Conservation (phyloP, 2,329 filamentous ascomycete species). For the Furcasterigmium sp. region DNA sequence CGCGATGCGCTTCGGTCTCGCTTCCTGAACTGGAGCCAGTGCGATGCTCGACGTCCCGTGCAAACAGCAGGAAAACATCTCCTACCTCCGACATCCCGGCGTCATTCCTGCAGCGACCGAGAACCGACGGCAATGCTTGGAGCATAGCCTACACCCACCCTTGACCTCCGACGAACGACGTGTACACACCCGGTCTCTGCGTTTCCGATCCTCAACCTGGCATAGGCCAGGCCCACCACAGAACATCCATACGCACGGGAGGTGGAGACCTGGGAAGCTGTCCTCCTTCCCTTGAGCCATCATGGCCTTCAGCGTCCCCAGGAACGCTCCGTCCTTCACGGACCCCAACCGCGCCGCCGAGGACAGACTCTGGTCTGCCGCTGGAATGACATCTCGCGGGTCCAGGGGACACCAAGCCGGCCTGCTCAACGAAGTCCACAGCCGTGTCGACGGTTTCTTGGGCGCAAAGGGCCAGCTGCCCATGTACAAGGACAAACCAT, state of each 20-base stretch:
- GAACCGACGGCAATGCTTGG: constrained; percentile 10
- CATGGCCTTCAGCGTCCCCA: constrained; percentile 62
- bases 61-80: constrained; percentile 40
- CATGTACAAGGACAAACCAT: constrained; percentile 99
- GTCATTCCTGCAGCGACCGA: constrained; percentile 8
- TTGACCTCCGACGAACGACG: constrained; percentile 41
- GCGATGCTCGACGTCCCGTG: too few species aligned
- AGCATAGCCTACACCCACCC: constrained; percentile 12
- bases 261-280: constrained; percentile 36
- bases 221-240: constrained; percentile 35
- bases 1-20: too few species aligned
- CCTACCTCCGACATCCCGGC: constrained; percentile 22
- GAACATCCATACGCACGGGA: constrained; percentile 41
- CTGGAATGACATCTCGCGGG: constrained; percentile 36
- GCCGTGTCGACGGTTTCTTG: constrained; percentile 61
- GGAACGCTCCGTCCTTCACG: constrained; percentile 64
- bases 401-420: constrained; percentile 28
- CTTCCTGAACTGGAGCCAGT: too few species aligned
- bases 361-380: constrained; percentile 59
- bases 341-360: constrained; percentile 61
- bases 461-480: constrained; percentile 60
- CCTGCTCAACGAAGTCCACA: constrained; percentile 49
- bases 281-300: constrained; percentile 39
- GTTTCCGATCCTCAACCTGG: constrained; percentile 35
- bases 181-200: constrained; percentile 37